Base-by-base conservation (phyloP, 768 basidiomycete genomes). In the Suillus fuscotomentosus region DNA sequence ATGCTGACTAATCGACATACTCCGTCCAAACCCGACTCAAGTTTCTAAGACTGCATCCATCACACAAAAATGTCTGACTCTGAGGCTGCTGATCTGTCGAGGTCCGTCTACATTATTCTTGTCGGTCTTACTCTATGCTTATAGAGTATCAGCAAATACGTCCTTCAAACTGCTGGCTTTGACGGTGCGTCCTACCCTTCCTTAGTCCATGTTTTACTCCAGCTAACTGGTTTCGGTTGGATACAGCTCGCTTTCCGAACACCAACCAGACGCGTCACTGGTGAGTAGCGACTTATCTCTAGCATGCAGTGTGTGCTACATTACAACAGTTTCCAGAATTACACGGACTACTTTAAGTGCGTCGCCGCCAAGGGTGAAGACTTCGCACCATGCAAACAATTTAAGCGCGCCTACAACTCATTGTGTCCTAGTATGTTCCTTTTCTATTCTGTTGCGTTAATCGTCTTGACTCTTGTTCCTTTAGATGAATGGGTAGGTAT, bases 331-430 rank as follows among this genome's bases (percentile, higher is more conserved):
- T 92, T 88, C 86, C 94, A 97, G 81, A 95, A 97, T 83, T 99
- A 96, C 78, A 91, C 92, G 66, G 97, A 99, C 80, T 98, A 97
- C 84, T 95, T 96, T 88, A 97, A 97, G 79, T 99, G 97, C 78
- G 80, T 98, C 71, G 79, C 91, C 71, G 96, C 96, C 71, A 99
- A 97, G 82, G 97, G 97, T 70, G 97, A 99, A 70, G 97, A 98
- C 65, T 99, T 89, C 76, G 88, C 90, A n/a, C 95, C 97, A 2
- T 99, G 97, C 90, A 95, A 95, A 82, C 96, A 97, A 79, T 99
- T 99, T 88, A 92, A 91, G 82, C 87, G 88, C 77, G 93, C 93
- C 36, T 99, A 95, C 84, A 86, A 94, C 83, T 95, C 96, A 48
- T 87, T 99, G 65, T 99, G 97, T 81, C 97, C 97, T 68, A 98